phyloP scores from a whole-genome alignment of 331 rosid genomes.

The Malus hybrid region DNA sequence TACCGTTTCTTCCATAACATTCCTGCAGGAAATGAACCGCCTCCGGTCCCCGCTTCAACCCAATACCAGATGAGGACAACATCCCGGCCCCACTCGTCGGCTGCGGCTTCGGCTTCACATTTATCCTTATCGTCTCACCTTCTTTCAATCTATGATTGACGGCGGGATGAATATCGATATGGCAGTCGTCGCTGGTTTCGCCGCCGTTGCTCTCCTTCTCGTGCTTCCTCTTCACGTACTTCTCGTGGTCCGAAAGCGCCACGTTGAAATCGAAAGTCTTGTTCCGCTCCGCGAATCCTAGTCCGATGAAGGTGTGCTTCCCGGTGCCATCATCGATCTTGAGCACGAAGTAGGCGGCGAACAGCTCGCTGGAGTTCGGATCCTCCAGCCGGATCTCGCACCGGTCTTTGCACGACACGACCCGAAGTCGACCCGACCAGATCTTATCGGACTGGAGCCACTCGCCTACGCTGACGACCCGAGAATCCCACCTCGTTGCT shows the following conservation, averaged over 20 bases:
- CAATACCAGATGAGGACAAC: too few species aligned
- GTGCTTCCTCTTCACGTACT: constrained; percentile 66
- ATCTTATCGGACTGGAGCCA: constrained; percentile 98
- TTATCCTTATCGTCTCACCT: constrained; percentile 96
- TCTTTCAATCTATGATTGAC: constrained; percentile 95
- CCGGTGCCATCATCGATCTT: constrained; percentile 96
- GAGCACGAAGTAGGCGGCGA: constrained; percentile 95
- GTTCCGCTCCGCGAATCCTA: constrained; percentile 84
- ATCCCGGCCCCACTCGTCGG: too few species aligned
- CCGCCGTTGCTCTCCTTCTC: constrained; percentile 40
- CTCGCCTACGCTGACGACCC: too few species aligned
- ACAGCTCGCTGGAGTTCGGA: constrained; percentile 82
- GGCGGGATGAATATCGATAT: constrained; percentile 86
- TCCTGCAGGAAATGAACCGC: too few species aligned
- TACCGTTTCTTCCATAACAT: too few species aligned
- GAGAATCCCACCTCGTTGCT: too few species aligned
- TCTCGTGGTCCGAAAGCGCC: constrained; percentile 91
- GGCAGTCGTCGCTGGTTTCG: constrained; percentile 48
- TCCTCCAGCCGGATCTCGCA: constrained; percentile 99
- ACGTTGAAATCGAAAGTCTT: constrained; percentile 98
- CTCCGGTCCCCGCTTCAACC: too few species aligned
- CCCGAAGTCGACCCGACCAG: constrained; percentile 94
- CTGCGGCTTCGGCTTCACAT: constrained; percentile 79
- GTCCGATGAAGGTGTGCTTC: constrained; percentile 84
- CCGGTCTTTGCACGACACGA: constrained; percentile 77